These are phyloP conservation scores for Umbelopsis vinacea DNA, from an alignment of 192 early-diverging fungal genomes.

Conservation along the genomic window DNA sequence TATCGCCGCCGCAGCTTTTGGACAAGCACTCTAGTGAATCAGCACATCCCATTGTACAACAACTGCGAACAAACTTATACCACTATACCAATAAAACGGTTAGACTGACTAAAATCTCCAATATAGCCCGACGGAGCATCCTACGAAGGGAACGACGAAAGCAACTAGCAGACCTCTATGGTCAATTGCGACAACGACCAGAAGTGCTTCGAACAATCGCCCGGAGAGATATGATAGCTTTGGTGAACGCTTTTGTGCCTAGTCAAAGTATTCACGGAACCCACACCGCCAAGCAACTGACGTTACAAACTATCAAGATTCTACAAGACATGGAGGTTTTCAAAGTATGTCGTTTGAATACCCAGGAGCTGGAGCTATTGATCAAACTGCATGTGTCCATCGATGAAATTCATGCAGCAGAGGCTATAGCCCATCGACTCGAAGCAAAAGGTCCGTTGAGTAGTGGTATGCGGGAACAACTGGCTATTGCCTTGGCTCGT, in stretches of 20 bases:
- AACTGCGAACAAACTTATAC: conserved; percentile 16
- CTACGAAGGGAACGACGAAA: conserved; percentile 7
- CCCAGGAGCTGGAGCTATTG: conserved; percentile 11
- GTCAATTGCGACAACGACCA: background rate
- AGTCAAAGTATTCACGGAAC: conserved; percentile 16
- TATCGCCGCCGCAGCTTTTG: background rate
- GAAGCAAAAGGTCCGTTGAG: conserved; percentile 3
- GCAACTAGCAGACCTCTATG: background rate
- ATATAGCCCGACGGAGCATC: conserved; percentile 16
- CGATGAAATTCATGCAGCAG: background rate
- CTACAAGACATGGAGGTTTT: conserved; percentile 1
- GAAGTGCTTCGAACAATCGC: background rate
- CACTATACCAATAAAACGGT: conserved; percentile 10
- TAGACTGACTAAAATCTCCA: background rate
- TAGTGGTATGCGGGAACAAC: background rate
- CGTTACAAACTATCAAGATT: conserved; percentile 17
- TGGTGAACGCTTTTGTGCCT: conserved; percentile 4
- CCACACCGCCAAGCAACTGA: background rate
- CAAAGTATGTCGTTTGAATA: background rate
- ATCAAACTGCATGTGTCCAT: background rate
- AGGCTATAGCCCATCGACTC: background rate
- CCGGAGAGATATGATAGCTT: conserved; percentile 11
- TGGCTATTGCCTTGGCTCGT: conserved; percentile 15
- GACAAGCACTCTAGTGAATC: background rate
- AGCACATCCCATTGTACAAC: background rate